phyloP scores from a whole-genome alignment of 2,329 filamentous ascomycete genomes.

The Aaosphaeria arxii region DNA sequence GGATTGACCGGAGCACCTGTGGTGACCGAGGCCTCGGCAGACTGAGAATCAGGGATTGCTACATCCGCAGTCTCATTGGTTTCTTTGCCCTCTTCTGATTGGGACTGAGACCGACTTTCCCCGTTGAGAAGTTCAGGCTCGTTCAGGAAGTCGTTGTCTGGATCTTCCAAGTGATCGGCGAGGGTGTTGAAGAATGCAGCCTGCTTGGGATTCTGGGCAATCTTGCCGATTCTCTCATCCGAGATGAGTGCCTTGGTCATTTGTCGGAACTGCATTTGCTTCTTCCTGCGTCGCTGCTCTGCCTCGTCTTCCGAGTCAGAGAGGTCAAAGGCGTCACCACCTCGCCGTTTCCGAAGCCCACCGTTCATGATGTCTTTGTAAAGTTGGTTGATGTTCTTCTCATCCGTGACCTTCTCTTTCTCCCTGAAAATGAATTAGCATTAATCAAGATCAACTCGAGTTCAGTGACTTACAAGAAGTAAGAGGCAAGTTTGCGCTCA shows the following conservation, averaged over 20 bases:
- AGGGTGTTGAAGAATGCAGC: constrained; percentile 87
- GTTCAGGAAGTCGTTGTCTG: constrained; percentile 73
- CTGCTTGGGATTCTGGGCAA: constrained; percentile 85
- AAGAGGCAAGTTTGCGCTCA: constrained; percentile 76
- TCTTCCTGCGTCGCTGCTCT: constrained; percentile 73
- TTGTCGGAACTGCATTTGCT: constrained; percentile 82
- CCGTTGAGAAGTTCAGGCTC: constrained; percentile 36
- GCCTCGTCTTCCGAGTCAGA: constrained; percentile 89
- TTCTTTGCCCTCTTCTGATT: constrained; percentile 8
- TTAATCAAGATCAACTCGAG: too few species aligned
- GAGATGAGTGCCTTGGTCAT: constrained; percentile 86
- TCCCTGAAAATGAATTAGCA: constrained; percentile 52
- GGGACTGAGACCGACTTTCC: constrained; percentile 22
- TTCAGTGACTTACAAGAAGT: constrained; percentile 71
- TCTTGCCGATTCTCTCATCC: constrained; percentile 87
- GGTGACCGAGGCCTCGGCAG: constrained; percentile 7
- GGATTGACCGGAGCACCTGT: constrained; percentile 19
- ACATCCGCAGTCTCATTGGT: constrained; percentile 14
- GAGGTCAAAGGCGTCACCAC: constrained; percentile 65
- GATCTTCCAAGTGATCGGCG: constrained; percentile 71
- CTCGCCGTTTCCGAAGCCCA: constrained; percentile 76
- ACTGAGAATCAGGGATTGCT: constrained; percentile 40
- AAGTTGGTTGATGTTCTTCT: constrained; percentile 84
- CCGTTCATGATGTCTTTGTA: constrained; percentile 92
- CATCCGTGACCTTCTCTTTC: constrained; percentile 74